These are phyloP conservation scores for Fusarium haematococcum DNA, from an alignment of 2,329 filamentous ascomycete genomes.

Conservation along the genomic window DNA sequence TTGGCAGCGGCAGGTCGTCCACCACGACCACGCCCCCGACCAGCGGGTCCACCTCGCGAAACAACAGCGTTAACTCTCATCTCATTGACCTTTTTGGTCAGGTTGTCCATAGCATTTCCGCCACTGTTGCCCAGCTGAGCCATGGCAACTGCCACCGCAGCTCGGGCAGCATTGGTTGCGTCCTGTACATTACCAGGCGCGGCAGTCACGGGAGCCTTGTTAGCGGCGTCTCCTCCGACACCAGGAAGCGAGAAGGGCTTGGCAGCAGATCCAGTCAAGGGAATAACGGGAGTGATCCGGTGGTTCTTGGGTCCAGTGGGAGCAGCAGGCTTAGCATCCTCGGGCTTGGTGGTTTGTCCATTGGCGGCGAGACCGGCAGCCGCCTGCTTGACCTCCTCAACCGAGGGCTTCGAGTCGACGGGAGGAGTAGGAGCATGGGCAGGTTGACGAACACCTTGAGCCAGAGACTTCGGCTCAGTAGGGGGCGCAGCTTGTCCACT, in stretches of 20 bases:
- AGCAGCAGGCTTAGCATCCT: conserved; percentile 51
- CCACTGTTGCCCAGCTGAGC: conserved; percentile 69
- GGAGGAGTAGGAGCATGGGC: conserved; percentile 71
- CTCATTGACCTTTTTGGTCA: conserved; percentile 80
- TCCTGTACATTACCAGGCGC: conserved; percentile 63
- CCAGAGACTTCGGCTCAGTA: conserved; percentile 65
- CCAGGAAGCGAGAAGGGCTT: conserved; percentile 54
- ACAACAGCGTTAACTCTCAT: conserved; percentile 72
- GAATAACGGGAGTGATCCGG: conserved; percentile 74
- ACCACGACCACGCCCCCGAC: conserved; percentile 63
- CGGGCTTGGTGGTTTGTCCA: conserved; percentile 51
- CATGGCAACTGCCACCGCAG: conserved; percentile 84
- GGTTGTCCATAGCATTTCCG: conserved; percentile 72
- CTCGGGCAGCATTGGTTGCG: conserved; percentile 79
- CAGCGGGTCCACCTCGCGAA: conserved; percentile 57
- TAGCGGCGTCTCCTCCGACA: conserved; percentile 46
- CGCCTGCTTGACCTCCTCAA: conserved; percentile 55
- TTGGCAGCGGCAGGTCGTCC: conserved; percentile 66
- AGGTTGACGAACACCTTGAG: conserved; percentile 60
- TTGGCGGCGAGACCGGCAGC: conserved; percentile 57
- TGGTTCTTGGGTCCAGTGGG: conserved; percentile 62
- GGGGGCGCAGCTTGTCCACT: conserved; percentile 59
- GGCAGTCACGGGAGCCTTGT: conserved; percentile 53
- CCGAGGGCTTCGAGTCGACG: conserved; percentile 75
- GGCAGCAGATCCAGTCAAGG: conserved; percentile 63